Percentiles rank a stretch among this genome's conserved stretches.
phyloP scores from a whole-genome alignment of 176 grass and related monocot genomes.

The Aegilops umbellulata region DNA sequence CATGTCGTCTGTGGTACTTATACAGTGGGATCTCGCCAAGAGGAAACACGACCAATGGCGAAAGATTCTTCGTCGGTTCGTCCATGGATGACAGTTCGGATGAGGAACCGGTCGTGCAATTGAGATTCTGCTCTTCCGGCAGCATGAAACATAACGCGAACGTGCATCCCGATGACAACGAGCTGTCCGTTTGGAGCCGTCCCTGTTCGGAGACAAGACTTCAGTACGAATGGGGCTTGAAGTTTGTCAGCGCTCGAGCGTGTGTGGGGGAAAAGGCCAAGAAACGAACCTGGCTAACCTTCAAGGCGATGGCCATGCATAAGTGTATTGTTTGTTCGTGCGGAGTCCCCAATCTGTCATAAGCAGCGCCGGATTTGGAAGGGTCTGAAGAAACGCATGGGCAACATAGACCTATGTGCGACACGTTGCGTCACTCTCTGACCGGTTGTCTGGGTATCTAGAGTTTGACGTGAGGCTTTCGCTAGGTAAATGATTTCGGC shows the following conservation, averaged over 20 bases:
- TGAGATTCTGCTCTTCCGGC: neutral
- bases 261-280: neutral
- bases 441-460: no score
- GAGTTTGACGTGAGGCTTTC: no score
- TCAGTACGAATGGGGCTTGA: neutral
- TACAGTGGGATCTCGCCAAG: neutral
- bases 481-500: no score
- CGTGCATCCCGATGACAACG: neutral
- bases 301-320: neutral
- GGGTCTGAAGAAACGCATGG: no score
- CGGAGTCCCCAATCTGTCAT: neutral
- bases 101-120: neutral
- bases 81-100: neutral
- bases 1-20: neutral
- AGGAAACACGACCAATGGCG: neutral
- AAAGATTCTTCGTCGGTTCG: neutral
- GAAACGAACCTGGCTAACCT: neutral
- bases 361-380: neutral
- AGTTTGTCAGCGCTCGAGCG: neutral
- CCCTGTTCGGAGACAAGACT: neutral
- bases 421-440: no score
- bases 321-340: neutral
- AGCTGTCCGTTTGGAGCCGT: neutral
- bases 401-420: no score
- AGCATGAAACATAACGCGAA: neutral